A percentile compares a stretch with the other conserved stretches of the same genome.
Conservation (phyloP, 495 filamentous ascomycete species). For the Neurospora sp. region DNA sequence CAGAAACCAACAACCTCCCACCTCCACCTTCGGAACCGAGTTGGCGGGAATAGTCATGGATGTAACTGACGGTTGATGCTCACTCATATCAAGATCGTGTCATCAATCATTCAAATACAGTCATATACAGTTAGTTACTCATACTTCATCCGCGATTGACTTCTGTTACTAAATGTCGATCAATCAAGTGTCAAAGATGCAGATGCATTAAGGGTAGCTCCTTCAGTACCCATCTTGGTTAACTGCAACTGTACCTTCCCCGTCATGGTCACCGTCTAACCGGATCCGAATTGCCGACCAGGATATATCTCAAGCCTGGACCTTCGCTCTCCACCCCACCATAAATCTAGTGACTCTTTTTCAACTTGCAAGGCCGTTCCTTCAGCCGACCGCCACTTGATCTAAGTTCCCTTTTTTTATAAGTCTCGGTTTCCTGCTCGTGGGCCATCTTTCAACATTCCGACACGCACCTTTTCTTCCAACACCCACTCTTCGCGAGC, state of each 20-base stretch:
- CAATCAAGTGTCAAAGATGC: background rate
- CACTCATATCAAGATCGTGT: background rate
- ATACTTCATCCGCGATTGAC: background rate
- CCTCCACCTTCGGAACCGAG: background rate
- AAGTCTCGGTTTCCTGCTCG: background rate
- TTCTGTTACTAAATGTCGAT: background rate
- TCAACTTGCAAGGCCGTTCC: background rate
- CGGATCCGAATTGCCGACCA: background rate
- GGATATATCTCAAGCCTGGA: background rate
- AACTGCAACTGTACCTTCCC: background rate
- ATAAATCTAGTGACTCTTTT: background rate
- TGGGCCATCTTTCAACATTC: background rate
- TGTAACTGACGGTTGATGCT: background rate
- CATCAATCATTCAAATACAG: background rate
- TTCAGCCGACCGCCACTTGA: background rate
- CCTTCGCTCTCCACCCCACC: background rate
- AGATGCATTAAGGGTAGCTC: background rate
- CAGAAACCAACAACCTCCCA: background rate
- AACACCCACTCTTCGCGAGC: background rate
- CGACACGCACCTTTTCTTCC: background rate
- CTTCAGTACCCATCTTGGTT: background rate
- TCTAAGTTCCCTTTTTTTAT: background rate
- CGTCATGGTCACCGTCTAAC: background rate
- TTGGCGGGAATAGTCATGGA: background rate
- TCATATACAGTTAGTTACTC: background rate